These are phyloP conservation scores for Protomyces inundatus DNA, from an alignment of 1,139 yeast species.

Conservation along the genomic window DNA sequence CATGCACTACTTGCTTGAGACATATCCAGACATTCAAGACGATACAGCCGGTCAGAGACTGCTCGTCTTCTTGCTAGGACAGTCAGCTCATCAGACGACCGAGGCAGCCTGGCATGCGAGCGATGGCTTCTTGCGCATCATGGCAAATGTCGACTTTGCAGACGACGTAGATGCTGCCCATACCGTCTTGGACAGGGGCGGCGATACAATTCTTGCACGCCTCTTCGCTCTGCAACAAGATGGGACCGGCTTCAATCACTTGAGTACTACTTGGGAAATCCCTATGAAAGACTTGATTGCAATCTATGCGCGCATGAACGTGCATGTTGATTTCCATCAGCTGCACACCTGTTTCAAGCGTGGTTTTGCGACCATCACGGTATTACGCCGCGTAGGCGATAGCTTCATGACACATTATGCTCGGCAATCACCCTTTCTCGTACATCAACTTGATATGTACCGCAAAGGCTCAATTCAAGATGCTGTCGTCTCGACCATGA, in stretches of 20 bases:
- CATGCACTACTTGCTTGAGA: constrained; percentile 41
- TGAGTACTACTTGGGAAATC: constrained; percentile 43
- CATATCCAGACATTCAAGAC: constrained; percentile 32
- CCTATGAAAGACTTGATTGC: constrained; percentile 43
- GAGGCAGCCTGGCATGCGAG: constrained; percentile 63
- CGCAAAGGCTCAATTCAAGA: constrained; percentile 52
- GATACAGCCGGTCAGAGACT: constrained; percentile 34
- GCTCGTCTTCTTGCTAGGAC: constrained; percentile 51
- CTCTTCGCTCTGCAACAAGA: constrained; percentile 38
- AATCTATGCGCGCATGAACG: constrained; percentile 41
- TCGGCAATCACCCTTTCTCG: constrained; percentile 45
- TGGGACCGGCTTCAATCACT: constrained; percentile 37
- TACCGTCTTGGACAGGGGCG: constrained; percentile 51
- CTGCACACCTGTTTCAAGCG: constrained; percentile 48
- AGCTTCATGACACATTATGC: constrained; percentile 39
- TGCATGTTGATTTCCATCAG: constrained; percentile 35
- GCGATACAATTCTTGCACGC: constrained; percentile 49
- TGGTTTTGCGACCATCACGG: constrained; percentile 48
- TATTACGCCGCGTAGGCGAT: constrained; percentile 42
- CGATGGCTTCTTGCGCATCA: constrained; percentile 49
- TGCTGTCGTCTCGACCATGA: constrained; percentile 41
- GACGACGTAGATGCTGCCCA: constrained; percentile 50
- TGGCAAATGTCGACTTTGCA: constrained; percentile 49
- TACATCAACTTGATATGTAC: constrained; percentile 45
- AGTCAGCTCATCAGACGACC: constrained; percentile 53